phyloP scores from a whole-genome alignment of 2,329 filamentous ascomycete genomes.

The Colletotrichum sp. region DNA sequence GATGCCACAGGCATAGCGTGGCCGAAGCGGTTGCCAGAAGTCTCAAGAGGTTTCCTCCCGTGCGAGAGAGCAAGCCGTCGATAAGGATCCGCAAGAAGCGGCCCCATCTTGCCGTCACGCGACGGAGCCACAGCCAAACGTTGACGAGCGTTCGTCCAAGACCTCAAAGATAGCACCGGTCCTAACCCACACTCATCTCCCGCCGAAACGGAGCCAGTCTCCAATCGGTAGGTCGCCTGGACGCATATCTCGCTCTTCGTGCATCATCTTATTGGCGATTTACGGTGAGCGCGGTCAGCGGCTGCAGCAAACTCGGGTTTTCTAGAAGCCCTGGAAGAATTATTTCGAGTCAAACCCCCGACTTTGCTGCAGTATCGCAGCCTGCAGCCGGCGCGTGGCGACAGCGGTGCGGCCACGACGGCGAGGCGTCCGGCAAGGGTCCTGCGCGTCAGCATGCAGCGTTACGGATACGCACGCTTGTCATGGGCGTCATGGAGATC shows the following conservation, averaged over 20 bases:
- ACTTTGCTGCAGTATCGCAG: not conserved
- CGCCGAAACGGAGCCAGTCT: slow-evolving; percentile 19
- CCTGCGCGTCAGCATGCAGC: not conserved
- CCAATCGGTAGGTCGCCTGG: slow-evolving; percentile 11
- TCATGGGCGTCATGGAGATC: not conserved
- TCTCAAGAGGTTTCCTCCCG: not conserved
- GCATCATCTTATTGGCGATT: not conserved
- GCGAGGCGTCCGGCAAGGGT: not conserved
- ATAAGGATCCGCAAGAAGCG: slow-evolving; percentile 11
- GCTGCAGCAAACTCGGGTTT: not conserved
- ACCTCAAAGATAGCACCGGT: slow-evolving; percentile 1
- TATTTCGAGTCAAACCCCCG: not conserved
- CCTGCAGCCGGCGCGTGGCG: not conserved
- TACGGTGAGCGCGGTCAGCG: not conserved
- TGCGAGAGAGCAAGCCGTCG: not conserved
- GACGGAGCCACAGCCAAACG: slow-evolving; percentile 9
- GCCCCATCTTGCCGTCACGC: slow-evolving; percentile 6
- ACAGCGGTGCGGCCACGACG: not conserved
- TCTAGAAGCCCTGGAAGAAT: slow-evolving; percentile 16
- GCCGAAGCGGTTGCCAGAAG: not conserved
- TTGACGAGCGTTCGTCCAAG: not conserved
- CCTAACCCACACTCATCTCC: slow-evolving; percentile 19
- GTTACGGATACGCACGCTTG: not conserved
- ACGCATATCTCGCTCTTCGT: slow-evolving; percentile 1
- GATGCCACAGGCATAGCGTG: slow-evolving; percentile 1